These are phyloP conservation scores for Cenchrus purpureus DNA, from an alignment of 176 grass and related monocot species.

Conservation along the genomic window DNA sequence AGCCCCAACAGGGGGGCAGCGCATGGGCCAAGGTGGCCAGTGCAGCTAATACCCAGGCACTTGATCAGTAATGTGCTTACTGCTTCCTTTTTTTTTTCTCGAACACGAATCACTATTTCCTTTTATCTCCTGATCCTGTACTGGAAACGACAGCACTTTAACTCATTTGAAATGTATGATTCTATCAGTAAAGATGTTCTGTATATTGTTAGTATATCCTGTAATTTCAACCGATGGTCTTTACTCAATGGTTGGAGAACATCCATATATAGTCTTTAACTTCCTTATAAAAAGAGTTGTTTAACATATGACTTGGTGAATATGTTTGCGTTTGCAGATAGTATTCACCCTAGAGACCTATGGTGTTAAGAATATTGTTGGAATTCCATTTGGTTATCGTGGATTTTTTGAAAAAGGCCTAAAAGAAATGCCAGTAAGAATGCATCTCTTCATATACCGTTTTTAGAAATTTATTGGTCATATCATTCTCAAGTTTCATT, in stretches of 20 bases:
- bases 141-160: background rate
- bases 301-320: background rate
- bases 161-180: background rate
- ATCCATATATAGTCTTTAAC: background rate
- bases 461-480: slow-evolving; percentile 19
- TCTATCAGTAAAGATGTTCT: background rate
- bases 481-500: slow-evolving; percentile 8
- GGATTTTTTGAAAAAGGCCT: slow-evolving; percentile 91
- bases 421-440: slow-evolving; percentile 81
- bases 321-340: slow-evolving; percentile 61
- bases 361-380: slow-evolving; percentile 91
- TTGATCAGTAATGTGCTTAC: background rate
- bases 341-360: slow-evolving; percentile 97
- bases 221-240: background rate
- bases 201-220: slow-evolving; percentile 1
- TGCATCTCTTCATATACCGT: background rate
- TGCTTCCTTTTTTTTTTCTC: background rate
- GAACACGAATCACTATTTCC: background rate
- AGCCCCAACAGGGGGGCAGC: no score
- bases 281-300: background rate
- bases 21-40: no score
- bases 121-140: slow-evolving; percentile 9
- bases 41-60: background rate
- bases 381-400: slow-evolving; percentile 87
- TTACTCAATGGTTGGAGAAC: background rate